phyloP scores from a whole-genome alignment of 306 rosid genomes.

The Castanospermum australe region DNA sequence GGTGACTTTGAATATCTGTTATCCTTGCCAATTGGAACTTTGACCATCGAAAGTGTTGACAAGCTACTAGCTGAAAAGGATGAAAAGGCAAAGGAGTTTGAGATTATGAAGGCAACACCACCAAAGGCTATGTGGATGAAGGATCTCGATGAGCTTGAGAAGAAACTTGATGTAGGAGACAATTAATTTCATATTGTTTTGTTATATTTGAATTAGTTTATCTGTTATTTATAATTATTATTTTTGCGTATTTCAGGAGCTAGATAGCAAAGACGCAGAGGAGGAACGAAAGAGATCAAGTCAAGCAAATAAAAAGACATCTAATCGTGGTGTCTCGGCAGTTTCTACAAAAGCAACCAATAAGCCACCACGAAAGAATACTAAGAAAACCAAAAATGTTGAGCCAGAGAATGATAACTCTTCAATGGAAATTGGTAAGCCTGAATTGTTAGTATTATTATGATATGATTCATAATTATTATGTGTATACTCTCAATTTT shows the following conservation, averaged over 20 bases:
- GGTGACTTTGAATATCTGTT: constrained; percentile 79
- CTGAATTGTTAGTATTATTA: background rate
- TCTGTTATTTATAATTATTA: background rate
- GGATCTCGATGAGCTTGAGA: constrained; percentile 75
- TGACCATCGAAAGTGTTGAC: constrained; percentile 81
- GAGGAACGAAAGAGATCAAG: constrained; percentile 52
- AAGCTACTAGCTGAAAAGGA: constrained; percentile 62
- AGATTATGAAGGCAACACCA: constrained; percentile 64
- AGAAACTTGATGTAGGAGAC: constrained; percentile 64
- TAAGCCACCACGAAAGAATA: constrained; percentile 67
- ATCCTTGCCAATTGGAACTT: constrained; percentile 74
- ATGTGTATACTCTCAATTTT: background rate
- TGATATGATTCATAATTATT: background rate
- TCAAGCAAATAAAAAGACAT: constrained; percentile 38
- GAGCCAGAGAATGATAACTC: constrained; percentile 53
- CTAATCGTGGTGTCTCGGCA: constrained; percentile 18
- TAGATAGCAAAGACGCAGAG: constrained; percentile 65
- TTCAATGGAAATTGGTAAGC: constrained; percentile 71
- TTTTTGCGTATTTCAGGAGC: constrained; percentile 50
- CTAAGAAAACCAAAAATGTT: constrained; percentile 53
- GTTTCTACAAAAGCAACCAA: constrained; percentile 58
- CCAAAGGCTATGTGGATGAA: constrained; percentile 69
- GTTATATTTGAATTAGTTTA: background rate
- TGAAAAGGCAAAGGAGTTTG: constrained; percentile 55
- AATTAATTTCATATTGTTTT: background rate